phyloP scores from a whole-genome alignment of 2,329 filamentous ascomycete genomes.

The Clarireedia homoeocarpa region DNA sequence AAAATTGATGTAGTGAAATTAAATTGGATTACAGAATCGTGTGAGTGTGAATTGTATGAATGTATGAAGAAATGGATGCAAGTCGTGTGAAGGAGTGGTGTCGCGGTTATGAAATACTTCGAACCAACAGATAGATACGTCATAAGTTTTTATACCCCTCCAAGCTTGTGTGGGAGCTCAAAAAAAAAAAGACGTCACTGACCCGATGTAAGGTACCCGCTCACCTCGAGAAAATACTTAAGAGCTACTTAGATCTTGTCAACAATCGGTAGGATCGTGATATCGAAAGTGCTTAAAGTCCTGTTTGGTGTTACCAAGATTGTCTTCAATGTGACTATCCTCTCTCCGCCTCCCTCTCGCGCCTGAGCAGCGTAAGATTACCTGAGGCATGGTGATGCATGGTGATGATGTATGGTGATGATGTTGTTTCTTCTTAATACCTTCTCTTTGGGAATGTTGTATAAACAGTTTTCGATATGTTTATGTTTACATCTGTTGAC shows the following conservation, averaged over 20 bases:
- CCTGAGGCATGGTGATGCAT: too few relatives aligned
- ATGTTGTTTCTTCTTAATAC: too few relatives aligned
- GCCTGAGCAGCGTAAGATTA: too few relatives aligned
- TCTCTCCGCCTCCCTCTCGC: too few relatives aligned
- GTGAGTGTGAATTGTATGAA: background rate
- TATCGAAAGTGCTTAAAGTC: background rate
- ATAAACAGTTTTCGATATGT: too few relatives aligned
- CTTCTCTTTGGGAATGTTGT: too few relatives aligned
- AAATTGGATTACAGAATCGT: background rate
- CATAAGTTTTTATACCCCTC: background rate
- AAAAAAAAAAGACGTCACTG: slow-evolving; percentile 5
- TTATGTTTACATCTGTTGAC: too few relatives aligned
- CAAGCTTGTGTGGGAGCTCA: background rate
- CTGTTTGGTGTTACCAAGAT: too few relatives aligned
- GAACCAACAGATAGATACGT: background rate
- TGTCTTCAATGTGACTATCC: too few relatives aligned
- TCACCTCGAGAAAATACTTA: background rate
- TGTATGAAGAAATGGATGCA: background rate
- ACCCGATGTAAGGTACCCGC: slow-evolving; percentile 4
- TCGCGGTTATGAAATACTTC: background rate
- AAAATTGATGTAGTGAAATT: background rate
- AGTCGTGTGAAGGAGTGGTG: background rate
- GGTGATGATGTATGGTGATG: too few relatives aligned
- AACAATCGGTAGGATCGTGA: background rate
- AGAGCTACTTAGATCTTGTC: background rate